These are phyloP conservation scores for Eutypa lata DNA, from an alignment of 2,329 filamentous ascomycete species.

Conservation along the genomic window DNA sequence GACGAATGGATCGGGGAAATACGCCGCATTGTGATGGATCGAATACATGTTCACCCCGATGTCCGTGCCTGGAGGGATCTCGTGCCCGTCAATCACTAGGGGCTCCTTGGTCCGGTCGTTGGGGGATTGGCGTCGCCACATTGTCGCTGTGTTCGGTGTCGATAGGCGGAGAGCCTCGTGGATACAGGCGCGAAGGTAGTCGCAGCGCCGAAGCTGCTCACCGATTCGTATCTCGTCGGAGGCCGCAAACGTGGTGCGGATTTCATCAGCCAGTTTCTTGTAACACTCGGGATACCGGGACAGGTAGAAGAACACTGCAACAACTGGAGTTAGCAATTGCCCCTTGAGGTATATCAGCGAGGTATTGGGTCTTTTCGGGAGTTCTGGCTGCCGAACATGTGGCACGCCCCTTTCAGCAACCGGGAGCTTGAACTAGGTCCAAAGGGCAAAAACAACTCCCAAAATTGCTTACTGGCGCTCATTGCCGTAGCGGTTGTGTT, in stretches of 20 bases:
- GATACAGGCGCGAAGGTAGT: constrained; percentile 9
- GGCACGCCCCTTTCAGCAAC: no score
- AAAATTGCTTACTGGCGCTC: neutral
- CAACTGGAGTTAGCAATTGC: no score
- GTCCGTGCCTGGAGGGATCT: constrained; percentile 8
- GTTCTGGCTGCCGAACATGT: no score
- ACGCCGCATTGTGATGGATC: constrained; percentile 10
- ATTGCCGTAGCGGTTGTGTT: neutral
- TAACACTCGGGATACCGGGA: constrained; percentile 8
- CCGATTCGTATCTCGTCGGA: constrained; percentile 5
- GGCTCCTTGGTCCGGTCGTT: neutral
- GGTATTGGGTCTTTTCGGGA: no score
- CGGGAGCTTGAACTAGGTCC: no score
- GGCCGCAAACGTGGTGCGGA: constrained; percentile 8
- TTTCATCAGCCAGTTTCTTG: constrained; percentile 6
- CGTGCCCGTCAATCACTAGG: constrained; percentile 6
- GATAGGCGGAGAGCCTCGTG: constrained; percentile 10
- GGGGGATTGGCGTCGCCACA: constrained; percentile 5
- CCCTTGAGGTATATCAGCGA: neutral
- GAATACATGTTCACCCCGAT: constrained; percentile 10
- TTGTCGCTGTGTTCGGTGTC: constrained; percentile 2
- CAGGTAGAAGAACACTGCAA: constrained; percentile 19
- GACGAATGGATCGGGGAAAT: constrained; percentile 6
- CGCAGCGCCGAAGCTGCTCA: constrained; percentile 2
- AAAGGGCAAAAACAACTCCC: no score